These are phyloP conservation scores for Selenicereus undatus DNA, from an alignment of 148 eudicot species.

Conservation along the genomic window DNA sequence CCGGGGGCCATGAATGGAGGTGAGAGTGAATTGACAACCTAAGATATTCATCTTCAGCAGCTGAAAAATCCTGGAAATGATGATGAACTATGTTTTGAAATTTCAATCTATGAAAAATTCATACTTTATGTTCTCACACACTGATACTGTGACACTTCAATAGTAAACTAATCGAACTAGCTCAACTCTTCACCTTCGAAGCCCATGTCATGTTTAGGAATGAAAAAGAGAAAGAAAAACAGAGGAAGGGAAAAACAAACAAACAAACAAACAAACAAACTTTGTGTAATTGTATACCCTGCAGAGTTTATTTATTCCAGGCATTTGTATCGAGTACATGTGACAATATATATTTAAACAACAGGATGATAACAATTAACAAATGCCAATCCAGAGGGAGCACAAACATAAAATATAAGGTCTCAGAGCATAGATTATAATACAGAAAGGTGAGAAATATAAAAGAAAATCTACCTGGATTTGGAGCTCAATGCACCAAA, in stretches of 20 bases:
- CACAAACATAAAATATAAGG: slow-evolving; percentile 6
- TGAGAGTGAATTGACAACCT: neutral
- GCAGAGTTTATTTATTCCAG: slow-evolving; percentile 4
- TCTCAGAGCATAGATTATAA: slow-evolving; percentile 1
- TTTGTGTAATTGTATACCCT: neutral
- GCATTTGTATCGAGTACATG: neutral
- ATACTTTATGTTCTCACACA: neutral
- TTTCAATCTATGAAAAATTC: neutral
- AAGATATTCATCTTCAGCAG: neutral
- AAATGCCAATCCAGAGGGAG: neutral
- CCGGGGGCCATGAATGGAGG: neutral
- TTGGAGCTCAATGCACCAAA: slow-evolving; percentile 37
- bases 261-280: neutral
- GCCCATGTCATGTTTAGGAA: neutral
- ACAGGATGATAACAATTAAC: neutral
- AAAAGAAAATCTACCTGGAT: slow-evolving; percentile 45
- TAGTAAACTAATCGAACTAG: neutral
- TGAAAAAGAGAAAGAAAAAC: neutral
- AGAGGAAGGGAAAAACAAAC: neutral
- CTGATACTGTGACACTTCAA: neutral
- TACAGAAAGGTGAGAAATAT: slow-evolving; percentile 1
- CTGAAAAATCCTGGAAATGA: neutral
- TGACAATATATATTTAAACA: neutral
- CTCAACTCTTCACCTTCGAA: neutral
- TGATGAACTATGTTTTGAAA: neutral